These are phyloP conservation scores for Amylostereum areolatum DNA, from an alignment of 1,284 basidiomycete species.

Conservation along the genomic window DNA sequence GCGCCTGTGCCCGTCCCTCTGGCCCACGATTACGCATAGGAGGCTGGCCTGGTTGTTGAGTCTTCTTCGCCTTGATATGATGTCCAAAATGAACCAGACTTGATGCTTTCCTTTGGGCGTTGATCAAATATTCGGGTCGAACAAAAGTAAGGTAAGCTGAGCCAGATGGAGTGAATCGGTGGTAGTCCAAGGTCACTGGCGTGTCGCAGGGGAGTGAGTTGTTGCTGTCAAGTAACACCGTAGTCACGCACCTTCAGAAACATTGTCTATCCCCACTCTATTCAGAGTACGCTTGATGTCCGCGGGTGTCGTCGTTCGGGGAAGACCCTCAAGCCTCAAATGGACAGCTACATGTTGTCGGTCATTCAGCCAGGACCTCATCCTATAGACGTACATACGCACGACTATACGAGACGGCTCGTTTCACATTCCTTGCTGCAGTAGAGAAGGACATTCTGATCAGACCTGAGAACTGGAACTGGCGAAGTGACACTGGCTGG, in stretches of 20 bases:
- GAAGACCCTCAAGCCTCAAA: slow-evolving; percentile 43
- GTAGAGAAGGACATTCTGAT: no score
- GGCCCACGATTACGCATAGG: slow-evolving; percentile 31
- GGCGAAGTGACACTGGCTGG: no score
- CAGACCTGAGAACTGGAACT: no score
- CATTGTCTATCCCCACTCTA: slow-evolving; percentile 42
- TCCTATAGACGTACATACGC: no score
- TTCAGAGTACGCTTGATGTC: slow-evolving; percentile 51
- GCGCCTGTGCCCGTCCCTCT: slow-evolving; percentile 35
- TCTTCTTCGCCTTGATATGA: slow-evolving; percentile 21
- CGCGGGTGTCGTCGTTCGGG: slow-evolving; percentile 43
- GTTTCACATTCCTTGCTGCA: no score
- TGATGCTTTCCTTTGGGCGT: slow-evolving; percentile 16
- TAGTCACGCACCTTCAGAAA: slow-evolving; percentile 40
- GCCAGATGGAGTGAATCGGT: slow-evolving; percentile 51
- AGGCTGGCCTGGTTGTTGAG: neutral
- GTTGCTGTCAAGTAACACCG: neutral
- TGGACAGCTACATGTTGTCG: no score
- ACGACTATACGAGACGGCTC: no score
- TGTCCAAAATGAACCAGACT: slow-evolving; percentile 39
- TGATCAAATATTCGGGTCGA: slow-evolving; percentile 37
- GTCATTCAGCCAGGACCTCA: no score
- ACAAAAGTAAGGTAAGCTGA: slow-evolving; percentile 49
- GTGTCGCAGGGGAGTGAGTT: neutral
- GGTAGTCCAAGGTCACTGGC: slow-evolving; percentile 57